Evolutionary conservation across 345 rosid genomes (phyloP), one percentile per base, ranked within the genome.

Genomic region (Zanthoxylum bungeanum): DNA sequence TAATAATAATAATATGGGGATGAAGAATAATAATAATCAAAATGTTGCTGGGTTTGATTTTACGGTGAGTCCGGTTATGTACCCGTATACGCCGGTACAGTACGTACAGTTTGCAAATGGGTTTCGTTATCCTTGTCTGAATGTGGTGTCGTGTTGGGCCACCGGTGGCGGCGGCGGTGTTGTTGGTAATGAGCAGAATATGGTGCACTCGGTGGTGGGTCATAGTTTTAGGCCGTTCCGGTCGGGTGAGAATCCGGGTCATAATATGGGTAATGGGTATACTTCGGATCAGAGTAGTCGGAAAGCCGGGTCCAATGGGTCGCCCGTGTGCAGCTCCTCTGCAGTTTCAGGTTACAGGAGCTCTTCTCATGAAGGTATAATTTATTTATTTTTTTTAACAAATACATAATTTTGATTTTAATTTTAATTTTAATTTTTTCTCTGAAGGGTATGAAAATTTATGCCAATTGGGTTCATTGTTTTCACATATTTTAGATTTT

Each of bases 351-450:
- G 84, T 74, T 74, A 76, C 27, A 69, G 64, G 60, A 75, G 81
- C 84, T 79, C 83, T 40, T 77, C 84, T 71, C 72, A 25, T 22
- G 85, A 81, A 81, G 90, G 96, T 86, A 74, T 16, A n/a, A 7
- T 2, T 8, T 0, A 63, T 27, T 17, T 0, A 8, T 4, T 50
- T 44, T n/a, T n/a, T n/a, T n/a, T n/a, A n/a, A n/a, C n/a, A n/a
- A n/a, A 14, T 44, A 12, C 49, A 44, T 44, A 12, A 17, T 14
- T 44, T 44, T 16, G 49, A n/a, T n/a, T n/a, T n/a, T n/a, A n/a
- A n/a, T 44, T 44, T 44, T 14, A 1, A 14, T 44, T 44, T 14
- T 17, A n/a, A n/a, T 58, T 56, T 39, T 19, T 0, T 33, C n/a
- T 34, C 5, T 31, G 33, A 17, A 59, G 17, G 11, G 11, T 19